These are phyloP conservation scores for Elsinoe batatas DNA, from an alignment of 2,329 filamentous ascomycete species.

Conservation along the genomic window DNA sequence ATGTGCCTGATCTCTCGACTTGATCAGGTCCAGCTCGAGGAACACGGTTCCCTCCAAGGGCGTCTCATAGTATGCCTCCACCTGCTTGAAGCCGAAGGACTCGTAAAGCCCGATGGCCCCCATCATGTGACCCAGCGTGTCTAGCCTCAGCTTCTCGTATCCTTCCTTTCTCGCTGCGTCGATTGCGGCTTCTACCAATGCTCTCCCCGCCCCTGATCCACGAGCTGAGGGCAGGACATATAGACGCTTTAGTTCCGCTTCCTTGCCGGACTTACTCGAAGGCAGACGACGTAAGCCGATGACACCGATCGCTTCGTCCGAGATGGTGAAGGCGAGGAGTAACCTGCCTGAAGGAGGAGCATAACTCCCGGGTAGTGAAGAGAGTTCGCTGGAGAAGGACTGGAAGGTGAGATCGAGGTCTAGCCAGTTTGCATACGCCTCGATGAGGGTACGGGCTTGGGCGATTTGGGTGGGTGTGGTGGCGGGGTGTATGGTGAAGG, in stretches of 20 bases:
- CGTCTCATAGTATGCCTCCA: constrained; percentile 46
- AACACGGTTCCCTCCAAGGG: constrained; percentile 46
- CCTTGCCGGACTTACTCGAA: constrained; percentile 19
- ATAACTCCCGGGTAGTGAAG: constrained; percentile 47
- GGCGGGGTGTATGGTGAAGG: constrained; percentile 29
- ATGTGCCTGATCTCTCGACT: neutral
- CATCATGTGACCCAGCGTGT: constrained; percentile 46
- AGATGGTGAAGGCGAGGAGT: constrained; percentile 36
- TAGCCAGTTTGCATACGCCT: constrained; percentile 34
- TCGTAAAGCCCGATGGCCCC: constrained; percentile 42
- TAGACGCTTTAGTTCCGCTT: constrained; percentile 47
- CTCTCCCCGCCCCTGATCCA: constrained; percentile 40
- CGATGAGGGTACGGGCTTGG: constrained; percentile 29
- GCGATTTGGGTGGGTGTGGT: constrained; percentile 33
- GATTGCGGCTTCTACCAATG: constrained; percentile 38
- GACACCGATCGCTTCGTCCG: constrained; percentile 36
- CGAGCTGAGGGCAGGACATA: constrained; percentile 42
- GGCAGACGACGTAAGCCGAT: constrained; percentile 36
- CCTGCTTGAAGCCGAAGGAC: constrained; percentile 42
- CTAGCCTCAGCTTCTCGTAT: constrained; percentile 45
- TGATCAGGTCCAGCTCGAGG: constrained; percentile 30
- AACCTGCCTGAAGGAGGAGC: constrained; percentile 37
- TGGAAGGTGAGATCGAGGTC: constrained; percentile 49
- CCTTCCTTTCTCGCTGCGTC: constrained; percentile 37
- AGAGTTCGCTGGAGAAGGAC: constrained; percentile 44